Percentiles rank a stretch among this genome's conserved stretches.
Conservation (phyloP, 176 grass and related monocot species). For the Ensete ventricosum region DNA sequence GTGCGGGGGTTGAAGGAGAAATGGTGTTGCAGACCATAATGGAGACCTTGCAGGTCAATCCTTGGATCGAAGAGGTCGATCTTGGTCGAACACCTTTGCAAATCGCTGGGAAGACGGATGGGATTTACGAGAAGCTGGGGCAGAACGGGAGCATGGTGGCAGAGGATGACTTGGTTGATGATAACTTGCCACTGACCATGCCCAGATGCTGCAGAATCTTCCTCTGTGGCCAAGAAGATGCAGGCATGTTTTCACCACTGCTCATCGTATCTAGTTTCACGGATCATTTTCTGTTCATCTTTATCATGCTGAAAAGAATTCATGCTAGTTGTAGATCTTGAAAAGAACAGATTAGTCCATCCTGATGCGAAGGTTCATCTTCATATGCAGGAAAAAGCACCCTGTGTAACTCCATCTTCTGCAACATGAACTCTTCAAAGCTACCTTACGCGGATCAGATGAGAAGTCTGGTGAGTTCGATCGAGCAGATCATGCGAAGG, state of each 20-base stretch:
- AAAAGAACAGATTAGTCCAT: background rate
- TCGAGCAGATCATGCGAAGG: conserved; percentile 47
- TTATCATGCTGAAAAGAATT: background rate
- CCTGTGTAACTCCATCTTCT: conserved; percentile 59
- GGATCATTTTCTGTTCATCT: background rate
- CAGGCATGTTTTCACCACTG: conserved; percentile 31
- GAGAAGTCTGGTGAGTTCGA: conserved; percentile 38
- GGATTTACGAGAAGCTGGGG: conserved; percentile 82
- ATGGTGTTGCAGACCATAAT: conserved; percentile 58
- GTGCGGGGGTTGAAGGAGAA: conserved; percentile 69
- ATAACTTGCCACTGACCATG: conserved; percentile 46
- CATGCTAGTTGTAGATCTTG: background rate
- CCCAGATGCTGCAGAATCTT: conserved; percentile 62
- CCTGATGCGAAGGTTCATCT: conserved; percentile 14
- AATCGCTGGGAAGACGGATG: conserved; percentile 39
- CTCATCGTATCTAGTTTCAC: background rate
- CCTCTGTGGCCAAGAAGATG: conserved; percentile 52
- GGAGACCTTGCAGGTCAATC: conserved; percentile 64
- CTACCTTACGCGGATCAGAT: conserved; percentile 34
- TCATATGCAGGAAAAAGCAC: conserved; percentile 63
- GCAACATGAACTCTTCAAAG: conserved; percentile 48
- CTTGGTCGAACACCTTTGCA: conserved; percentile 74
- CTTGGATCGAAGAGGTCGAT: conserved; percentile 97
- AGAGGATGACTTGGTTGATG: conserved; percentile 47
- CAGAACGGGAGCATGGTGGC: conserved; percentile 52